Conservation (phyloP, 768 basidiomycete species). For the Leccinum aurantiacum region DNA sequence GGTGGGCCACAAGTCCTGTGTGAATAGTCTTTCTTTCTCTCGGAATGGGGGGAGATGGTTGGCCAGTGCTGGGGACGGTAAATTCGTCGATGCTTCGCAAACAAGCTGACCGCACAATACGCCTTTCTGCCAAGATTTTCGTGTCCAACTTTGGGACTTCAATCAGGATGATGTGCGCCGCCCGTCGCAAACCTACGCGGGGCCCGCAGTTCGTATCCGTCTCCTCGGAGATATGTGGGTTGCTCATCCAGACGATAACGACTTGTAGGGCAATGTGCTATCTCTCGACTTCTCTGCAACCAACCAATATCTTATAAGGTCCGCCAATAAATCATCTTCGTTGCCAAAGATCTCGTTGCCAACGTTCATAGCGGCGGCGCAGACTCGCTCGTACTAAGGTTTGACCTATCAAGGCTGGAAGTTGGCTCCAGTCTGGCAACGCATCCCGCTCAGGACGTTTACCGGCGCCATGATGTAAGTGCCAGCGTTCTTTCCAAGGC, state of each 20-base stretch:
- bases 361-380: constrained; percentile 50
- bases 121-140: constrained; percentile 42
- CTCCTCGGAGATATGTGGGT: constrained; percentile 29
- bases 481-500: constrained; percentile 3
- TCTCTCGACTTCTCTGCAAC: constrained; percentile 67
- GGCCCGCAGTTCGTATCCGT: constrained; percentile 38
- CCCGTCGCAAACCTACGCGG: constrained; percentile 44
- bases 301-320: constrained; percentile 67
- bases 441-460: constrained; percentile 24
- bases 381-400: constrained; percentile 51
- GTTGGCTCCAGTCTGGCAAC: constrained; percentile 9
- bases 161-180: constrained; percentile 52
- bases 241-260: constrained; percentile 18
- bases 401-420: constrained; percentile 46
- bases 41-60: constrained; percentile 59
- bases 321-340: constrained; percentile 32
- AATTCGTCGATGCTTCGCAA: constrained; percentile 21
- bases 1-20: constrained; percentile 56
- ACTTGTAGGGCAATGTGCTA: constrained; percentile 64
- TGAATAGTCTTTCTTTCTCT: constrained; percentile 64
- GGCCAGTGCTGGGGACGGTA: constrained; percentile 72
- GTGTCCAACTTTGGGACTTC: constrained; percentile 65
- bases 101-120: constrained; percentile 14
- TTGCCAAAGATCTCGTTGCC: constrained; percentile 6
- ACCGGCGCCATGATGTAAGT: constrained; percentile 35